Percentiles rank a stretch among this genome's conserved stretches.
Evolutionary conservation across 164 flowering plant species (phyloP).

Genomic region (Houttuynia cordata): DNA sequence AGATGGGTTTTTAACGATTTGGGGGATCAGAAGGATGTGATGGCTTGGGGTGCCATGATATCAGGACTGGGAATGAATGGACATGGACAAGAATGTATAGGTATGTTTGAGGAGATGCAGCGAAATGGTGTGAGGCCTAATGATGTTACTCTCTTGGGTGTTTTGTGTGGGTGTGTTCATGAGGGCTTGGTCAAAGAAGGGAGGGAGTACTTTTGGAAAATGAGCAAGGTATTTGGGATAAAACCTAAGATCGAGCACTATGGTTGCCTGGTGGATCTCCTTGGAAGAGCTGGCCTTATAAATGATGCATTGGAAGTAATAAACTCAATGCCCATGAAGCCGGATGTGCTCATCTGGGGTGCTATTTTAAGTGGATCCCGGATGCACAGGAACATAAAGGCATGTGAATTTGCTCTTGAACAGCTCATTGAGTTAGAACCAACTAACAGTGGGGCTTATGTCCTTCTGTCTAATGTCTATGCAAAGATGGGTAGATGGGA

Average conservation of each 20-base stretch:
- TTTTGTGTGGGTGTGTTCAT: slow-evolving; percentile 33
- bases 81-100: slow-evolving; percentile 13
- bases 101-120: slow-evolving; percentile 18
- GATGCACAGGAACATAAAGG: slow-evolving; percentile 21
- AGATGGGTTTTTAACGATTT: slow-evolving; percentile 15
- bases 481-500: slow-evolving; percentile 25
- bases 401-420: slow-evolving; percentile 19
- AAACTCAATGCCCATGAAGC: slow-evolving; percentile 29
- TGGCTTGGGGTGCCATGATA: slow-evolving; percentile 32
- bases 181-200: slow-evolving; percentile 31
- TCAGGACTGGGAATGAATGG: slow-evolving; percentile 31
- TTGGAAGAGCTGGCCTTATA: slow-evolving; percentile 26
- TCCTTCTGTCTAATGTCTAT: slow-evolving; percentile 35
- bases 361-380: slow-evolving; percentile 31
- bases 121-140: slow-evolving; percentile 18
- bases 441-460: slow-evolving; percentile 23
- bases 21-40: slow-evolving; percentile 24
- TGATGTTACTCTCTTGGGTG: slow-evolving; percentile 24
- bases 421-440: slow-evolving; percentile 24
- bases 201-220: slow-evolving; percentile 16
- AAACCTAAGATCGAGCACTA: slow-evolving; percentile 27
- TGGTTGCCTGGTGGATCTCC: slow-evolving; percentile 34
- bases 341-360: slow-evolving; percentile 36
- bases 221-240: slow-evolving; percentile 22
- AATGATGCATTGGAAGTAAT: slow-evolving; percentile 22